Evolutionary conservation across 345 rosid species (phyloP).

Genomic region (Salix brachista): DNA sequence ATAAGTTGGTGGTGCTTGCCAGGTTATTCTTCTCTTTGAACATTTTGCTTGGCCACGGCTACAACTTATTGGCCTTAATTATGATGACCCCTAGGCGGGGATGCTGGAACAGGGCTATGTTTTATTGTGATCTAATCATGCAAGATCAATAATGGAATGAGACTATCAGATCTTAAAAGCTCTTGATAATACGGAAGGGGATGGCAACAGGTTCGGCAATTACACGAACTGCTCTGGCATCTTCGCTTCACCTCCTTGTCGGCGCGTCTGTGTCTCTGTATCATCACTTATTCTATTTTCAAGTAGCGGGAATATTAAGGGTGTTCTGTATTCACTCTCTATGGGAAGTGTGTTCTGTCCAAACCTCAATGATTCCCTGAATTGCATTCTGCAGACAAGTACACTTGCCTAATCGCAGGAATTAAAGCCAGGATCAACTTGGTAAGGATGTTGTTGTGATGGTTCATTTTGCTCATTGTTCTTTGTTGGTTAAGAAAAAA

Average conservation of each 20-base stretch:
- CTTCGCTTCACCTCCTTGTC: neutral
- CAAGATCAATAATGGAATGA: neutral
- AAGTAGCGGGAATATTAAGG: too few relatives aligned
- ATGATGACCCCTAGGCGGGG: neutral
- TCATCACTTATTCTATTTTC: neutral
- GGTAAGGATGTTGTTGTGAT: slow-evolving; percentile 27
- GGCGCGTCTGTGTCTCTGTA: neutral
- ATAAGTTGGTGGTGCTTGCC: neutral
- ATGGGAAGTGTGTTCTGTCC: neutral
- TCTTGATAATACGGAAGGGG: neutral
- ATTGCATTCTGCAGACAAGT: slow-evolving; percentile 51
- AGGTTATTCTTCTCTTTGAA: neutral
- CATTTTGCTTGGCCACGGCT: neutral
- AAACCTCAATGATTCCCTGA: neutral
- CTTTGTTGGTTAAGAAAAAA: too few relatives aligned
- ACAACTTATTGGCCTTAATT: neutral
- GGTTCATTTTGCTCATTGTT: neutral
- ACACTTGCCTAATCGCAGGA: slow-evolving; percentile 48
- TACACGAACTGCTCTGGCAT: neutral
- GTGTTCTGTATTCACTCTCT: neutral
- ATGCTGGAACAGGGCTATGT: neutral
- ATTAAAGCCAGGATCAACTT: slow-evolving; percentile 79
- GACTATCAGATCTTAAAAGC: neutral
- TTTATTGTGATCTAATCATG: neutral
- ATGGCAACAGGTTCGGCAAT: neutral